phyloP scores from a whole-genome alignment of 176 grass and related monocot species.

The Puccinellia tenuiflora region DNA sequence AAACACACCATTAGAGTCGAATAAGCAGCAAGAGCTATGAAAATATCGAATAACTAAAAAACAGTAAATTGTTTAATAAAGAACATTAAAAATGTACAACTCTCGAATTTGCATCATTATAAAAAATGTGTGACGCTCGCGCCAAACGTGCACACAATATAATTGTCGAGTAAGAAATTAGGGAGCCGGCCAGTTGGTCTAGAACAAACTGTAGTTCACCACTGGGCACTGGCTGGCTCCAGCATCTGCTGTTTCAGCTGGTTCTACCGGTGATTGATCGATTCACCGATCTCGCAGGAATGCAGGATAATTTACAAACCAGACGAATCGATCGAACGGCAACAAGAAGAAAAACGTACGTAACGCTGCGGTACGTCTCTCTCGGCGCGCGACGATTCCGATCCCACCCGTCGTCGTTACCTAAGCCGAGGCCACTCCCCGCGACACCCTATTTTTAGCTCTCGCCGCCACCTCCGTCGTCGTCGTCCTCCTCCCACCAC shows the following conservation, averaged over 20 bases:
- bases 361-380: not conserved
- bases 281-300: not conserved
- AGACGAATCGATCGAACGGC: not conserved
- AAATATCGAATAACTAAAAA: no score
- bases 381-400: not conserved
- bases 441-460: conserved; percentile 40
- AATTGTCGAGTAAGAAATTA: not conserved
- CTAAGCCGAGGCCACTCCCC: conserved; percentile 15
- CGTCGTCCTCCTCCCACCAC: conserved; percentile 16
- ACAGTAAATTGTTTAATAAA: no score
- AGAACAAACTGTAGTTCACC: not conserved
- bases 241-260: not conserved
- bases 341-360: not conserved
- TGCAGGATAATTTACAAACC: not conserved
- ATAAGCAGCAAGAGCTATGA: no score
- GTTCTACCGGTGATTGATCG: not conserved
- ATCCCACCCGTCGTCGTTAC: not conserved
- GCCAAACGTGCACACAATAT: no score
- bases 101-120: no score
- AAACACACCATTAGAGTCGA: no score
- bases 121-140: no score
- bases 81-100: no score
- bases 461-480: conserved; percentile 14
- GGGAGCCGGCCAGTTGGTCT: not conserved
- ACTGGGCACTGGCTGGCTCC: not conserved